Percentiles rank a stretch among this genome's conserved stretches.
Evolutionary conservation across 129 eudicot genomes (phyloP).

Genomic region (Glebionis coronaria): DNA sequence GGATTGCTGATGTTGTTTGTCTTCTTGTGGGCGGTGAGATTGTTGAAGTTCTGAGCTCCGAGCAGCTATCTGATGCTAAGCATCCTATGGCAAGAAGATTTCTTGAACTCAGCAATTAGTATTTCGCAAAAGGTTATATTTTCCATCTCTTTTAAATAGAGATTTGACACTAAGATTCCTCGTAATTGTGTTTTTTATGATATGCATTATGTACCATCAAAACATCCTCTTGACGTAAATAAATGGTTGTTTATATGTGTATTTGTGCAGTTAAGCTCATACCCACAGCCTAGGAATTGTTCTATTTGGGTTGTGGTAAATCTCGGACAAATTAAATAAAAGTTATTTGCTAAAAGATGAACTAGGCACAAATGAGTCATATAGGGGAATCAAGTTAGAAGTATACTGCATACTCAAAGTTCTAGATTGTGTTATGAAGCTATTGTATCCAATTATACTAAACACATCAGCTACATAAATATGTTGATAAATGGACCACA

Average conservation of each 20-base stretch:
- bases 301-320: too few species aligned
- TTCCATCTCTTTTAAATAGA: background rate
- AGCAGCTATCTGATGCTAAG: slow-evolving; percentile 62
- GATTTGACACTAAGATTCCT: background rate
- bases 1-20: slow-evolving; percentile 87
- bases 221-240: background rate
- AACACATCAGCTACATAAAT: too few species aligned
- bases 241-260: background rate
- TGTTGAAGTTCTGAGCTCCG: slow-evolving; percentile 70
- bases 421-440: too few species aligned
- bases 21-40: slow-evolving; percentile 81
- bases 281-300: background rate
- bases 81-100: slow-evolving; percentile 90
- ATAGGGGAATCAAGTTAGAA: too few species aligned
- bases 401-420: too few species aligned
- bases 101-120: slow-evolving; percentile 68
- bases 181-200: background rate
- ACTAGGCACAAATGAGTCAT: too few species aligned
- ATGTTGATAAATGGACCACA: too few species aligned
- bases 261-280: slow-evolving; percentile 1
- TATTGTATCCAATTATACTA: too few species aligned
- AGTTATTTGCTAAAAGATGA: too few species aligned
- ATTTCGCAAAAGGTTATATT: background rate
- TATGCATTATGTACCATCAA: background rate
- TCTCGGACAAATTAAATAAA: too few species aligned